Evolutionary conservation across 1,139 yeast genomes (phyloP), one percentile per base, ranked within the genome.

Genomic region (Saccharomycopsis hybrid): DNA sequence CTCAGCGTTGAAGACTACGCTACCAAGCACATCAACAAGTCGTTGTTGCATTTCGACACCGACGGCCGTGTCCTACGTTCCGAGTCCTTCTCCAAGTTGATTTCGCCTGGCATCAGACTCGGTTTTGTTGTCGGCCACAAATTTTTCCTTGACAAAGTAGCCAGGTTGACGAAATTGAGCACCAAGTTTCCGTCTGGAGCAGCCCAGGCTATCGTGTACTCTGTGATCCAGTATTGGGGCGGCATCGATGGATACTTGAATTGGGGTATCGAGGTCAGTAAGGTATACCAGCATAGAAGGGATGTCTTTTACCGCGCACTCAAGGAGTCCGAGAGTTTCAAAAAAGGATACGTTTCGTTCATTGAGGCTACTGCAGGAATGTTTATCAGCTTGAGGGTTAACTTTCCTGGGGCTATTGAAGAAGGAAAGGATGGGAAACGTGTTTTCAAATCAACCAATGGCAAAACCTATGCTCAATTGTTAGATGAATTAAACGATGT

Each of bases 51-150:
- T 11, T 55, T 83, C 56, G 94, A 85, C 63, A 66, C 65, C 2
- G 81, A 81, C 48, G 94, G 94, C 25, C 72, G 94, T 56, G 94
- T 85, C 3, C 62, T 85, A 41, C 71, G 94, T 58, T 73, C 82
- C 56, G 95, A 85, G 63, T 80, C 90, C 0, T 82, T 84, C 61
- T 81, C 89, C 51, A 85, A 85, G 66, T 75, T 81, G 33, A 72
- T 82, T 59, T 88, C 86, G 2, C 95, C 95, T 0, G 95, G 95
- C 40, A 64, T 80, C 50, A 75, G 95, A 62, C 64, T 83, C 41
- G 92, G 95, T 5, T 85, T 85, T 78, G 68, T 85, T 54, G 79
- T 80, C 7, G 87, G 78, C 3, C 85, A 82, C 65, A 70, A 72
- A n/a, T 61, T 60, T 2, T 65, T 83, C 18, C 65, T 80, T 55